These are phyloP conservation scores for Saccharomyces uvarum DNA, from an alignment of 1,139 yeast genomes.

Conservation along the genomic window DNA sequence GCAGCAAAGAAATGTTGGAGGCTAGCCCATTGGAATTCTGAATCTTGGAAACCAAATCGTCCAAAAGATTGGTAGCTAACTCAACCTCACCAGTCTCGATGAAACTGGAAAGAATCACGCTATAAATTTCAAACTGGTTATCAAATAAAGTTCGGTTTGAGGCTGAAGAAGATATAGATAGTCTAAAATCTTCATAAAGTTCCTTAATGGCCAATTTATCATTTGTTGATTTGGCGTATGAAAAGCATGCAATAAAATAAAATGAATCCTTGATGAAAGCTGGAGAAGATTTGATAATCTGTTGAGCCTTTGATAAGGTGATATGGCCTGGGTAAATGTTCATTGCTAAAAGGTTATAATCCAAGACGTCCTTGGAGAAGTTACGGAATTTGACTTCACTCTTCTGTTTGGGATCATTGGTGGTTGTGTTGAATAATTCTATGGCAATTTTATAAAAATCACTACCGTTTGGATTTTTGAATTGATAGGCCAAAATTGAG, in stretches of 20 bases:
- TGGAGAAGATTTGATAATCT: conserved; percentile 17
- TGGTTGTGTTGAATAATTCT: conserved; percentile 48
- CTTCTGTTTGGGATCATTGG: background rate
- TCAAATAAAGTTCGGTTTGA: conserved; percentile 9
- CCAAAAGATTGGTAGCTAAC: conserved; percentile 50
- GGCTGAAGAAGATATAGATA: conserved; percentile 7
- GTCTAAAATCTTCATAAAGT: conserved; percentile 33
- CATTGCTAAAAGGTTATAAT: conserved; percentile 32
- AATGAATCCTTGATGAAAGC: conserved; percentile 28
- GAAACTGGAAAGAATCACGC: conserved; percentile 44
- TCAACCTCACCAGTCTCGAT: conserved; percentile 43
- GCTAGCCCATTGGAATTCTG: conserved; percentile 29
- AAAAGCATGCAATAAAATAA: conserved; percentile 31
- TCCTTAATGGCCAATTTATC: conserved; percentile 28
- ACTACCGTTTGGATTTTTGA: conserved; percentile 35
- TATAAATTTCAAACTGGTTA: conserved; percentile 44
- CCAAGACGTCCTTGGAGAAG: conserved; percentile 29
- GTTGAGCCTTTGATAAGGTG: conserved; percentile 20
- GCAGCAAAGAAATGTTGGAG: conserved; percentile 26
- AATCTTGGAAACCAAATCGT: conserved; percentile 34
- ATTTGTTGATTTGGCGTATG: conserved; percentile 32
- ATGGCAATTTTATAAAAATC: conserved; percentile 60
- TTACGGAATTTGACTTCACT: conserved; percentile 28
- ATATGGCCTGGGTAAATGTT: conserved; percentile 33
- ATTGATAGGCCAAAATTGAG: conserved; percentile 37